Evolutionary conservation across 106 monocot genomes (phyloP).

Genomic region (Dactylorhiza incarnata): DNA sequence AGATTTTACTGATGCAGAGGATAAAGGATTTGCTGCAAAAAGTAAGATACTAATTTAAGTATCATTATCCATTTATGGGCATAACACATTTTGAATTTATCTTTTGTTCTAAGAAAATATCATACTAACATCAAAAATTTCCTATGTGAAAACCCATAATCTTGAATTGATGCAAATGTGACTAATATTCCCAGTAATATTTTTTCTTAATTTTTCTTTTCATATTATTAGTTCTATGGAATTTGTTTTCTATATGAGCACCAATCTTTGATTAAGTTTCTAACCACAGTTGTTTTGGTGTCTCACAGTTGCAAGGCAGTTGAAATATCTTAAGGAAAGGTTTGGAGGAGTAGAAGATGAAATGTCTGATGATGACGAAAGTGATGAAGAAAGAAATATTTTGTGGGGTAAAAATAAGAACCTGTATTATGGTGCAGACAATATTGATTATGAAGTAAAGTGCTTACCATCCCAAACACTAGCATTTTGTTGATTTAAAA

Average conservation of each 20-base stretch:
- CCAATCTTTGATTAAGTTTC: not conserved
- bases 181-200: not conserved
- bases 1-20: constrained; percentile 12
- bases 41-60: constrained; percentile 30
- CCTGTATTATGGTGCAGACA: constrained; percentile 59
- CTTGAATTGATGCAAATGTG: not conserved
- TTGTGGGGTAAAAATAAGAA: constrained; percentile 57
- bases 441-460: constrained; percentile 57
- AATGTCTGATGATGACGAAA: constrained; percentile 37
- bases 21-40: constrained; percentile 42
- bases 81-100: not conserved
- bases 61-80: not conserved
- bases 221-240: not conserved
- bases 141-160: not conserved
- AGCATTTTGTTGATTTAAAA: not conserved
- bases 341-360: constrained; percentile 61
- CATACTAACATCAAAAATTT: too few species aligned
- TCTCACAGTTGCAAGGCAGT: constrained; percentile 48
- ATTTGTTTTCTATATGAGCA: not conserved
- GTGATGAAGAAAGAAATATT: constrained; percentile 34
- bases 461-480: not conserved
- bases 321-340: constrained; percentile 55
- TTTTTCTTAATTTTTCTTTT: not conserved
- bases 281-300: not conserved
- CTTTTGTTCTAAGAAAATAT: not conserved